A percentile compares a stretch with the other conserved stretches of the same genome.
These are phyloP conservation scores for Pyrenochaeta sp. DNA, from an alignment of 2,329 filamentous ascomycete genomes.

Conservation along the genomic window DNA sequence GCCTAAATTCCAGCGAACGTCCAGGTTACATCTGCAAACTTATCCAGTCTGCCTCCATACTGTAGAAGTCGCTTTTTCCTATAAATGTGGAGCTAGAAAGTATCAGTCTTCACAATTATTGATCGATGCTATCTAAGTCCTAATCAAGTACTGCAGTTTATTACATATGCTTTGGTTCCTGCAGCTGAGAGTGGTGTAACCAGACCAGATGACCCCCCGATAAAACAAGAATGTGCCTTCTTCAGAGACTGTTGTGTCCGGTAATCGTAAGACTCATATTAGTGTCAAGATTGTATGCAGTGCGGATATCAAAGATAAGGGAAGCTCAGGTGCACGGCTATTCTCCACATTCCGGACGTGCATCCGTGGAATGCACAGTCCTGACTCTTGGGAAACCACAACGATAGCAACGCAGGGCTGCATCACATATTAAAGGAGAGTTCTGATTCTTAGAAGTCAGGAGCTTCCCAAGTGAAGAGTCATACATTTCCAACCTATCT, in stretches of 20 bases:
- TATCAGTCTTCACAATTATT: not conserved
- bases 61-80: not conserved
- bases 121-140: not conserved
- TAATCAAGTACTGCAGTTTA: not conserved
- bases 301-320: not conserved
- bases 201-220: not conserved
- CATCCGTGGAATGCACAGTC: not conserved
- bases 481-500: too few species aligned
- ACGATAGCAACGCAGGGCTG: too few species aligned
- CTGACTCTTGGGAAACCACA: too few species aligned
- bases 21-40: not conserved
- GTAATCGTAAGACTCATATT: not conserved
- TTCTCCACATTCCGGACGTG: not conserved
- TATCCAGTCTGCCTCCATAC: not conserved
- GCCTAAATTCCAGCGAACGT: not conserved
- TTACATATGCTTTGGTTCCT: not conserved
- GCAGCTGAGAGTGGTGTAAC: not conserved
- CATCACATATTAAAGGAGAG: too few species aligned
- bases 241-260: constrained; percentile 1
- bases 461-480: too few species aligned
- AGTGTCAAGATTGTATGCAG: not conserved
- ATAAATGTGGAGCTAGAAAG: not conserved
- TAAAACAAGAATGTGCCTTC: not conserved
- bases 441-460: too few species aligned
- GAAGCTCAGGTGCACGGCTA: not conserved